These are phyloP conservation scores for Lachnellula cervina DNA, from an alignment of 2,329 filamentous ascomycete genomes.

Conservation along the genomic window DNA sequence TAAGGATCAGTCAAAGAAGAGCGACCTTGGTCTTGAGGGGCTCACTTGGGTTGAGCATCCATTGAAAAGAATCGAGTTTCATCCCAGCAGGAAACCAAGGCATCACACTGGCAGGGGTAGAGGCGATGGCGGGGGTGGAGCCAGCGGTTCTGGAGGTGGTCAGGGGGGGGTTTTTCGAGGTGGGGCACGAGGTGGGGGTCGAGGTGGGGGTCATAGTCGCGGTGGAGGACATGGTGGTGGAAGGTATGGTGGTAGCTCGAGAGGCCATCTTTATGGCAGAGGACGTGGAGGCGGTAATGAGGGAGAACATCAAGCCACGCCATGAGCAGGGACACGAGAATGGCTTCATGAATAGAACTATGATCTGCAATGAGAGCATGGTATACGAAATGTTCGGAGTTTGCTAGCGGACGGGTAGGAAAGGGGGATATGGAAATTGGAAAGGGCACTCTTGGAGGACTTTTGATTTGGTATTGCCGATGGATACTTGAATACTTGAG, in stretches of 20 bases:
- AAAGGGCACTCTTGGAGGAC: no score
- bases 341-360: neutral
- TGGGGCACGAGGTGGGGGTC: neutral
- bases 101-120: conserved; percentile 11
- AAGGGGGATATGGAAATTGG: neutral
- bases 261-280: conserved; percentile 13
- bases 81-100: conserved; percentile 6
- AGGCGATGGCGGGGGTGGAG: neutral
- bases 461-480: no score
- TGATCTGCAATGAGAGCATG: neutral
- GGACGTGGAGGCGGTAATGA: neutral
- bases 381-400: neutral
- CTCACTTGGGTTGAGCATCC: conserved; percentile 64
- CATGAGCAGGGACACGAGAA: neutral
- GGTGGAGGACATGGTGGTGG: neutral
- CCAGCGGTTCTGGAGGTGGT: conserved; percentile 2
- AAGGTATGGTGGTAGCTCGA: conserved; percentile 12
- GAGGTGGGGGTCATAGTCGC: neutral
- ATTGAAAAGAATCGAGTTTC: conserved; percentile 59
- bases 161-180: neutral
- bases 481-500: no score
- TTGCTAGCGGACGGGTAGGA: neutral
- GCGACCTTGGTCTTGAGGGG: conserved; percentile 49
- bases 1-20: conserved; percentile 48
- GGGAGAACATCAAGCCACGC: no score